Evolutionary conservation across 495 filamentous ascomycete genomes (phyloP).

Genomic region (Podospora anserina): DNA sequence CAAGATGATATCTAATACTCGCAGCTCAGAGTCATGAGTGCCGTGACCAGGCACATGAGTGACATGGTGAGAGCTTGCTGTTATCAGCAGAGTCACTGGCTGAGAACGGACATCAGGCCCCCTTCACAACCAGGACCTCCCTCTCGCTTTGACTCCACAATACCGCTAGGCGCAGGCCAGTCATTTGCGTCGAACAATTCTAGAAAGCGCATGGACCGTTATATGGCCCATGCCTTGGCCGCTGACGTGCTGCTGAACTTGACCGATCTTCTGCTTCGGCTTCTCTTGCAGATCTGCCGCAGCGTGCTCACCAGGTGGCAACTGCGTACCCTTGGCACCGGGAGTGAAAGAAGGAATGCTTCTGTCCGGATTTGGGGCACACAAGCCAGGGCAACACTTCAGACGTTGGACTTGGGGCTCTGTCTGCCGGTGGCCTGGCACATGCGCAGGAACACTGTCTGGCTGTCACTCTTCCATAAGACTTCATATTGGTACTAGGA

Average conservation of each 20-base stretch:
- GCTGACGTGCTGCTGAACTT: slow-evolving; percentile 29
- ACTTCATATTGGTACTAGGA: background rate
- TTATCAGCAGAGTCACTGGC: background rate
- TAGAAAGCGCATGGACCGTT: slow-evolving; percentile 36
- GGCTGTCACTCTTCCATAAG: background rate
- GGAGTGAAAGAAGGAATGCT: background rate
- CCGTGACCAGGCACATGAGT: background rate
- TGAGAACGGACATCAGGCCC: slow-evolving; percentile 14
- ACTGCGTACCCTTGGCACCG: slow-evolving; percentile 1
- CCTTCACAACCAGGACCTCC: slow-evolving; percentile 23
- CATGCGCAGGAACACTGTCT: no score
- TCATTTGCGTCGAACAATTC: slow-evolving; percentile 36
- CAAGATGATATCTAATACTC: no score
- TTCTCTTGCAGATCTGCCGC: slow-evolving; percentile 33
- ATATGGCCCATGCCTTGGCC: slow-evolving; percentile 11
- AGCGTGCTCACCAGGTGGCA: slow-evolving; percentile 6
- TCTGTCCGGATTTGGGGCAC: slow-evolving; percentile 2
- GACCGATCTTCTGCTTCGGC: slow-evolving; percentile 23
- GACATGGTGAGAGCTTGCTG: background rate
- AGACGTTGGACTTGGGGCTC: background rate
- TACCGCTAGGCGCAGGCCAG: slow-evolving; percentile 24
- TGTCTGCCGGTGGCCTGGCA: no score
- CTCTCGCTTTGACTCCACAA: slow-evolving; percentile 28
- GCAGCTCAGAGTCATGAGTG: background rate
- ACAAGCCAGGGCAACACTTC: background rate